Evolutionary conservation across 1,139 yeast species (phyloP).

Genomic region (Meyerozyma carpophila): DNA sequence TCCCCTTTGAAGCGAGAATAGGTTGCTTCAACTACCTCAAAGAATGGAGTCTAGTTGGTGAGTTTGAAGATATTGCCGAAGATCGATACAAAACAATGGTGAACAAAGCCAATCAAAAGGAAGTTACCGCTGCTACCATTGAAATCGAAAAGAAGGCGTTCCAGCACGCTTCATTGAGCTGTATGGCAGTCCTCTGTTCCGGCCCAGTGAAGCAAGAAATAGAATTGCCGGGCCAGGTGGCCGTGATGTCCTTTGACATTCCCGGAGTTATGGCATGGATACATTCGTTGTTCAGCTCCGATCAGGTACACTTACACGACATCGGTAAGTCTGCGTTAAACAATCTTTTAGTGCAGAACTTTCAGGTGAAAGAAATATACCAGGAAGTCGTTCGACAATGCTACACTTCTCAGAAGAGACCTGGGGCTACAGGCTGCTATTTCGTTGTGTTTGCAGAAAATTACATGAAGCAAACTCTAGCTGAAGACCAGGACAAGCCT

Average conservation of each 20-base stretch:
- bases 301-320: slow-evolving; percentile 53
- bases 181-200: slow-evolving; percentile 78
- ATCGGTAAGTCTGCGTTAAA: slow-evolving; percentile 71
- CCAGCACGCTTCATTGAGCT: slow-evolving; percentile 67
- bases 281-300: slow-evolving; percentile 58
- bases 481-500: slow-evolving; percentile 39
- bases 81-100: slow-evolving; percentile 67
- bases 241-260: slow-evolving; percentile 64
- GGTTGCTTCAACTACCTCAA: slow-evolving; percentile 77
- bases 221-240: slow-evolving; percentile 36
- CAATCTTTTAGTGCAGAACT: slow-evolving; percentile 59
- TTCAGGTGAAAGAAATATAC: slow-evolving; percentile 51
- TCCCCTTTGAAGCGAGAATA: slow-evolving; percentile 82
- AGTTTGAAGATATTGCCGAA: slow-evolving; percentile 50
- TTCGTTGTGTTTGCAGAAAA: slow-evolving; percentile 69
- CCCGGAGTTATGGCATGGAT: slow-evolving; percentile 73
- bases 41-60: slow-evolving; percentile 82
- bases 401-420: slow-evolving; percentile 49
- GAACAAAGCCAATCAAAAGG: slow-evolving; percentile 36
- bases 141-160: slow-evolving; percentile 76
- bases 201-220: slow-evolving; percentile 54
- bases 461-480: slow-evolving; percentile 33
- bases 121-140: slow-evolving; percentile 62
- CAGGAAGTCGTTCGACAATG: slow-evolving; percentile 65
- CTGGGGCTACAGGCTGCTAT: slow-evolving; percentile 58